These are phyloP conservation scores for Penicillium flavigenum DNA, from an alignment of 495 filamentous ascomycete genomes.

Conservation along the genomic window DNA sequence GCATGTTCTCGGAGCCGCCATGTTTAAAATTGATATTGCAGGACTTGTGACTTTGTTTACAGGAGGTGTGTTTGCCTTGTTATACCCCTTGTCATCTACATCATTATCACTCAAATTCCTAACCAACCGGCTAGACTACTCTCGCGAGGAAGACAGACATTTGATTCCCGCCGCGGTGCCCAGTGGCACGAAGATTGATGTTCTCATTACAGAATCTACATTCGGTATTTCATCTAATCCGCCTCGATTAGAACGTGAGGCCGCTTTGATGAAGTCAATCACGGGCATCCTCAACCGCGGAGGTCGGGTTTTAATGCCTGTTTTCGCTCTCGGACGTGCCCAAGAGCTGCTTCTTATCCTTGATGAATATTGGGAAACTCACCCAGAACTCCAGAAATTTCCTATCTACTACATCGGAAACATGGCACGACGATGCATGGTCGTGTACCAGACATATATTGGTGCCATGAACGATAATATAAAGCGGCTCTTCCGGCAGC, in stretches of 20 bases:
- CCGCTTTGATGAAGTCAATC: conserved; percentile 90
- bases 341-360: conserved; percentile 93
- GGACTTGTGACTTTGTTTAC: conserved; percentile 96
- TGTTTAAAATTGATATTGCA: conserved; percentile 96
- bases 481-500: conserved; percentile 80
- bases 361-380: conserved; percentile 93
- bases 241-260: conserved; percentile 84
- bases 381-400: conserved; percentile 78
- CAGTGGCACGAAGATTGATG: conserved; percentile 80
- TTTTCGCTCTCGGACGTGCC: conserved; percentile 89
- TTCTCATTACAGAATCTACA: conserved; percentile 95
- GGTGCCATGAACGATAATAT: conserved; percentile 99
- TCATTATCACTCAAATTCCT: not conserved
- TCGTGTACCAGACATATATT: conserved; percentile 97
- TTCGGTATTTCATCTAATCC: conserved; percentile 92
- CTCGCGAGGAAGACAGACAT: conserved; percentile 90
- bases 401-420: conserved; percentile 98
- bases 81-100: not conserved
- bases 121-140: conserved; percentile 64
- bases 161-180: conserved; percentile 88
- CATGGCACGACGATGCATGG: conserved; percentile 93
- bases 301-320: conserved; percentile 89
- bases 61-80: conserved; percentile 39
- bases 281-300: conserved; percentile 86
- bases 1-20: conserved; percentile 95